Evolutionary conservation across 2,329 filamentous ascomycete genomes (phyloP), one percentile per base, ranked within the genome.

Genomic region (Neodidymelliopsis sp.): DNA sequence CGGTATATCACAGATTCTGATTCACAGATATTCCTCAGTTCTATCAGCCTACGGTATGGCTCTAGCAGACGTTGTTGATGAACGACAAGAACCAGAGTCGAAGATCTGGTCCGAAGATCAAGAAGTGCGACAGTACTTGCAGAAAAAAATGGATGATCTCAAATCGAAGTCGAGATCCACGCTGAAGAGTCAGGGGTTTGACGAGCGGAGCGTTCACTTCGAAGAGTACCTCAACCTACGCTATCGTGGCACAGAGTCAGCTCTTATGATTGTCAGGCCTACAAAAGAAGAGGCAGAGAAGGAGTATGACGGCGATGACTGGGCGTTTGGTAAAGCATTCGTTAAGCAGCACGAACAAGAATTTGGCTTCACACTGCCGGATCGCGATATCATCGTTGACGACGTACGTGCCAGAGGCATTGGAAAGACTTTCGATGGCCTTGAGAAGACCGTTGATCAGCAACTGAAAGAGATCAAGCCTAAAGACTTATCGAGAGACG

Each of bases 221-320:
- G 91, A 96, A 69, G 89, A 96, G 67, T 97, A 96, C 65, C 83
- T 97, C 47, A 96, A 97, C 69, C 91, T 97, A 87, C 81, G 92
- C 48, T 96, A 96, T 65, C 84, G 90, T 25, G 91, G 91, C 9
- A 96, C 91, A 0, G 91, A 96, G 68, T 95, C 91, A 6, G 90
- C 91, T 1, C 80, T 96, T 30, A 97, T 96, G 91, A 84, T 96
- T 36, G 76, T 94, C 56, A 90, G 88, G 71, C 90, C 91, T 0
- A 81, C 74, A 2, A 74, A 80, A 27, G 81, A 85, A 39, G 86
- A 90, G 47, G 79, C 79, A 0, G 75, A 84, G 50, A 79, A 81
- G 28, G 76, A 81, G 11, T 88, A 82, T 56, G 77, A 72, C 18
- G 85, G 84, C 6, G 84, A 89, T 44, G 82, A 87, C 7, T 95